These are phyloP conservation scores for Aspergillus cavernicola DNA, from an alignment of 495 filamentous ascomycete genomes.

Conservation along the genomic window DNA sequence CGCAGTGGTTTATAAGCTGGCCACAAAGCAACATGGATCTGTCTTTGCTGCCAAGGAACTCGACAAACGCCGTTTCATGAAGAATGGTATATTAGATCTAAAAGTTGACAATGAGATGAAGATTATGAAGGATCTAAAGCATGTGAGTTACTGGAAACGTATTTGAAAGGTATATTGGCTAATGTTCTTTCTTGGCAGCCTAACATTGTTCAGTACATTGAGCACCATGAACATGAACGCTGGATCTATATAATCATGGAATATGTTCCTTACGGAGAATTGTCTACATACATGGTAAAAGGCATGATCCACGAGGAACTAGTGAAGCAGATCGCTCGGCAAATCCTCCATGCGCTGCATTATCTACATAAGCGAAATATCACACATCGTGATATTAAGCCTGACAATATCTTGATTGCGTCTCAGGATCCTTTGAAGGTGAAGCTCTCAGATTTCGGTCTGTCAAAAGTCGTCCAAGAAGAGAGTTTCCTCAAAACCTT, in stretches of 20 bases:
- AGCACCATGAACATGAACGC: constrained; percentile 71
- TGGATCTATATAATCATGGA: constrained; percentile 97
- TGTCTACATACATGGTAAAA: constrained; percentile 66
- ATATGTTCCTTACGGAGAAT: constrained; percentile 77
- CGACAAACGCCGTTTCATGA: constrained; percentile 83
- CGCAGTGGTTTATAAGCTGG: constrained; percentile 83
- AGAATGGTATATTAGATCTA: constrained; percentile 75
- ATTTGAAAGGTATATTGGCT: constrained; percentile 1
- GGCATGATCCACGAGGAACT: constrained; percentile 62
- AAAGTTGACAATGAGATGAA: constrained; percentile 93
- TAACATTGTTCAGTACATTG: constrained; percentile 88
- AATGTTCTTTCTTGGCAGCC: constrained; percentile 47
- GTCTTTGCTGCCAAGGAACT: constrained; percentile 89
- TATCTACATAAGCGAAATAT: constrained; percentile 85
- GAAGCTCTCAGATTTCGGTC: constrained; percentile 92
- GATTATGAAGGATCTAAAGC: constrained; percentile 79
- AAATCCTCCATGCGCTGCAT: constrained; percentile 76
- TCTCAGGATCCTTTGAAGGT: constrained; percentile 69
- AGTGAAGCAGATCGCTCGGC: constrained; percentile 65
- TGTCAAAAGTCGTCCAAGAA: constrained; percentile 87
- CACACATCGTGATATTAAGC: constrained; percentile 96
- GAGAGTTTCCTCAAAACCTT: constrained; percentile 94
- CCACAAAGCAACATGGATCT: constrained; percentile 71
- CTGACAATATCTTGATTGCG: constrained; percentile 89
- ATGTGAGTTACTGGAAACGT: constrained; percentile 54